Evolutionary conservation across 495 filamentous ascomycete species (phyloP), one percentile per base, ranked within the genome.

Genomic region (Viridothelium virens): DNA sequence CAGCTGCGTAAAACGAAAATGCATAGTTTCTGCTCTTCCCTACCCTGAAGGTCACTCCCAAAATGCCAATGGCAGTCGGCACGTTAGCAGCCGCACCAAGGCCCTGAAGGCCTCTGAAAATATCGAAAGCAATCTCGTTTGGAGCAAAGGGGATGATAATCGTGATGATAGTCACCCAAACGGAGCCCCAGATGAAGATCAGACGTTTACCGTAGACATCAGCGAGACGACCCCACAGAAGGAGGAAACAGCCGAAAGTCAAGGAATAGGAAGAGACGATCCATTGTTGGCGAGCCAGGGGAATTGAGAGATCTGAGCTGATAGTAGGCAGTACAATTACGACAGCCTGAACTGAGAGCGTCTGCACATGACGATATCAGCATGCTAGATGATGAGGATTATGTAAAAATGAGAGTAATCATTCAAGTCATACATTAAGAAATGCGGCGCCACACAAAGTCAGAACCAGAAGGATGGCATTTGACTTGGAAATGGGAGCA

Each of bases 11-110:
- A 31, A 66, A 73, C 3, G 68, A 66, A 61, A 88, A 86, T 12
- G 83, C 82, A 71, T 86, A 86, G 69, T 85, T 88, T 75, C 86
- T 86, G 12, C 84, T 85, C 68, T 83, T 83, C 0, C 85, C 80
- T 1, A 83, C 83, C 10, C 82, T 79, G 66, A 87, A 87, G 0
- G 83, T 85, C 4, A 82, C 79, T 0, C 84, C 85, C 2, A 88
- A 74, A 47, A 87, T 87, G 0, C 85, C 85, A 67, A 88, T 85
- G 1, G 85, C 85, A 4, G 84, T 68, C 14, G 75, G 75, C 18
- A 76, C 73, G 65, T 75, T 77, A 6, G 75, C 75, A 4, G 74
- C 75, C 0, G 70, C 72, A 2, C 75, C 74, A 9, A 77, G 63
- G 3, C 75, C 75, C 47, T 77, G 75, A 4, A 76, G 69, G 2